A percentile compares a stretch with the other conserved stretches of the same genome.
These are phyloP conservation scores for Triangularia verruculosa DNA, from an alignment of 2,329 filamentous ascomycete species.

Conservation along the genomic window DNA sequence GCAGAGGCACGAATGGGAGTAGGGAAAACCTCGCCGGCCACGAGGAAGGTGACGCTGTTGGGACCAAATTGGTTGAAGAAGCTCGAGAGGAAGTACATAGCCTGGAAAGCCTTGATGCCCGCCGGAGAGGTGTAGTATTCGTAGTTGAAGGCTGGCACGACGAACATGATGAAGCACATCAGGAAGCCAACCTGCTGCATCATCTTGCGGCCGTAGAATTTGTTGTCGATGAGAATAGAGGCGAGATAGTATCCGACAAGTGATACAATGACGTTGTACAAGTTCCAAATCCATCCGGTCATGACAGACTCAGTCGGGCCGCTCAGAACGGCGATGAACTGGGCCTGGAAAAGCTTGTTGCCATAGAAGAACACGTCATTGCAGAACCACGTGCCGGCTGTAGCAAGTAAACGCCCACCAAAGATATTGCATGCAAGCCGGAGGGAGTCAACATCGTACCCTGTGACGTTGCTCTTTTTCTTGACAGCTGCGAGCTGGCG, in stretches of 20 bases:
- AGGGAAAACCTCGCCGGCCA: conserved; percentile 94
- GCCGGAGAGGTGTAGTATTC: conserved; percentile 71
- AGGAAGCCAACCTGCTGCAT: conserved; percentile 96
- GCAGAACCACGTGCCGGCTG: conserved; percentile 86
- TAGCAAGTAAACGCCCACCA: conserved; percentile 80
- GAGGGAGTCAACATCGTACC: conserved; percentile 86
- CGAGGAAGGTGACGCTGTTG: conserved; percentile 94
- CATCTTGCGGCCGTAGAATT: conserved; percentile 91
- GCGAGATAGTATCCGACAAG: conserved; percentile 87
- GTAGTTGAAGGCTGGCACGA: conserved; percentile 86
- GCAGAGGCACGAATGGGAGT: conserved; percentile 90
- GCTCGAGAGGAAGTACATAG: conserved; percentile 96
- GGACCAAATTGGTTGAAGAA: conserved; percentile 99
- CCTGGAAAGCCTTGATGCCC: conserved; percentile 85
- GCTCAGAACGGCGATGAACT: conserved; percentile 83
- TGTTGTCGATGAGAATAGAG: conserved; percentile 88
- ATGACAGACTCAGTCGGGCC: conserved; percentile 69
- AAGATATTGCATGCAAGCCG: conserved; percentile 78
- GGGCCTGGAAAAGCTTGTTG: conserved; percentile 93
- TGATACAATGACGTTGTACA: conserved; percentile 85
- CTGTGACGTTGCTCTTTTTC: conserved; percentile 82
- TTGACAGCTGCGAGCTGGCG: conserved; percentile 80
- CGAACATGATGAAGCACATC: conserved; percentile 89
- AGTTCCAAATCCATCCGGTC: conserved; percentile 86
- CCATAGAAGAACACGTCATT: conserved; percentile 99